Base-by-base conservation (phyloP, 2,329 filamentous ascomycete genomes). In the Beauveria sp. region DNA sequence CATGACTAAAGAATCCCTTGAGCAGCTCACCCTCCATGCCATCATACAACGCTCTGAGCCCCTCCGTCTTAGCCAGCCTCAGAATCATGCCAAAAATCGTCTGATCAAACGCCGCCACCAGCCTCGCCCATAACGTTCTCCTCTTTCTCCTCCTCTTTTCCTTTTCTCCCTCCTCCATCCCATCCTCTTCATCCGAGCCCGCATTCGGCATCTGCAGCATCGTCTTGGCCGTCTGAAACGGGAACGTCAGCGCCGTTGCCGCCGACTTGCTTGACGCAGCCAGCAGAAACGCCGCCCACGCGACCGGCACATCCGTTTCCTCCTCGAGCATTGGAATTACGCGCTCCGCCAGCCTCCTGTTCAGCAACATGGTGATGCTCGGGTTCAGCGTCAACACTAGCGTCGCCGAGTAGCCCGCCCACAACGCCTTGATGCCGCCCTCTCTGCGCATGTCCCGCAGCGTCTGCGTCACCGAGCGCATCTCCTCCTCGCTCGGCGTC, bases 391-490 rank as follows among this genome's bases (percentile, higher is more conserved):
- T 93, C 56, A 96, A 76, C 45, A 96, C 80, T 62, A 96, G 73
- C 24, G 84, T 87, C 2, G 91, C 91, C 22, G 89, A 90, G 72
- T 96, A 96, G 0, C 92, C 92, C 0, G 91, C 88, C 93, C 92
- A 96, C 68, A 96, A 88, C 2, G 91, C 91, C 50, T 78, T 70
- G 10, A 92, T 63, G 0, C 92, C 58, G 66, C 88, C 89, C 70
- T 93, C 88, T 1, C 77, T 69, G 46, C 78, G 75, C 63, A 96
- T 93, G 47, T 83, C 79, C 1, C 77, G 73, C 20, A 87, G 79
- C 34, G 91, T 90, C 56, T 87, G 80, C 30, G 72, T 67, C 4
- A 84, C 79, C 63, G 71, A 80, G 30, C 52, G 40, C 30, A 20
- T n/a, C 16, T 55, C 50, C 12, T 54, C 58, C 65, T 68, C 72